Evolutionary conservation across 73 alveolate genomes (phyloP), one percentile per base, ranked within the genome.

Genomic region (Urostyla sp.): DNA sequence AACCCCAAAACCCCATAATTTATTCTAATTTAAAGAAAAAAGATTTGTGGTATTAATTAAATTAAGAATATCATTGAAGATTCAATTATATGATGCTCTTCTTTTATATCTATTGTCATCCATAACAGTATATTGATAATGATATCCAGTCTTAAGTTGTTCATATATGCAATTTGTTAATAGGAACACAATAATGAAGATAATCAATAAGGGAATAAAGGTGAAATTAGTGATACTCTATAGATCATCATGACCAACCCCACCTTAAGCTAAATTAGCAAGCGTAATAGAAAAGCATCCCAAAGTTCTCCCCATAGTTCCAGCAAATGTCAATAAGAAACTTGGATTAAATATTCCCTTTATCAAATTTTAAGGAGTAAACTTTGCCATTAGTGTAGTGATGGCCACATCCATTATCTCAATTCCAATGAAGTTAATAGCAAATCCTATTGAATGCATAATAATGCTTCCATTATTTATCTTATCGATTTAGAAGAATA

Each of bases 391-490:
- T 45, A 69, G 72, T 10, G 83, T 59, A 5, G 83, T 53, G 15
- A 69, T 69, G 27, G 69, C 83, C 4, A 69, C 83, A 20, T 69
- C 83, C 69, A 48, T 45, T 20, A 69, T 69, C 37, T 69, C 83
- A 23, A 49, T 69, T 30, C 72, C 67, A 69, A 69, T 45, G 31
- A 69, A 69, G n/a, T 67, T 48, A 21, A 69, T 10, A 20, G 72
- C 4, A 34, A 69, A 69, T 0, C 83, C 83, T 6, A 69, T 7
- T 37, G 34, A 31, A 10, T 69, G 69, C 30, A 69, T 3, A 23
- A 69, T 13, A 23, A 69, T 50, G 1, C 66, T 37, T 10, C 69
- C 69, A 28, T 48, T 26, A 40, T 69, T 69, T 5, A 69, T 27
- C 8, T 37, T 24, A 49, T 69, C 83, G 6, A 49, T 32, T 49